Evolutionary conservation across 2,329 filamentous ascomycete species (phyloP).

Genomic region (Pseudocercospora eumusae): DNA sequence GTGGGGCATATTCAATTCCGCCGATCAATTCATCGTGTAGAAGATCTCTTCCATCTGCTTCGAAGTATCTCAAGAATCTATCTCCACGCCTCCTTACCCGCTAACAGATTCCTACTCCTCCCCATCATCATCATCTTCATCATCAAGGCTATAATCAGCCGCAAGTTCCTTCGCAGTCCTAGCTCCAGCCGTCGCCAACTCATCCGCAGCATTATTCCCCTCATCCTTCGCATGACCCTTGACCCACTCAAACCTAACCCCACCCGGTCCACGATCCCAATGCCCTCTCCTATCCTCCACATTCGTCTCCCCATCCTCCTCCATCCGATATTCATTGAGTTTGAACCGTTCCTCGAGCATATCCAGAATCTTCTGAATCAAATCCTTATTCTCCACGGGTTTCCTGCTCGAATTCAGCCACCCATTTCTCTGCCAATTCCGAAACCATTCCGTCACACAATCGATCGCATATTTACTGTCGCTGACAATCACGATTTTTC

Average conservation of each 20-base stretch:
- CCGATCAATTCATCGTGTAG: neutral
- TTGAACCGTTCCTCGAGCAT: constrained; percentile 63
- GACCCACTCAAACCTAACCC: constrained; percentile 73
- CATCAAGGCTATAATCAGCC: constrained; percentile 17
- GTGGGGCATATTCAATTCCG: no score
- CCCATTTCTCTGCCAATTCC: constrained; percentile 70
- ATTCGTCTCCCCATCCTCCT: constrained; percentile 12
- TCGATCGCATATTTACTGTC: constrained; percentile 91
- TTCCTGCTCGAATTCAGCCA: constrained; percentile 75
- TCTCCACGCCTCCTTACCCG: neutral
- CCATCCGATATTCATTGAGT: constrained; percentile 36
- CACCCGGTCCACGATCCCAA: constrained; percentile 40
- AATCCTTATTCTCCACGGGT: constrained; percentile 80
- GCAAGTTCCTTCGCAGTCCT: constrained; percentile 41
- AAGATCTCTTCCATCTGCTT: neutral
- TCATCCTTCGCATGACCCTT: constrained; percentile 75
- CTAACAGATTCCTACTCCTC: neutral
- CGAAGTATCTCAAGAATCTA: neutral
- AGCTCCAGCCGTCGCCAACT: constrained; percentile 70
- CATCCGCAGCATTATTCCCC: constrained; percentile 81
- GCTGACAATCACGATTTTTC: constrained; percentile 75
- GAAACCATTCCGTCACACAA: constrained; percentile 82
- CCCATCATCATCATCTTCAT: constrained; percentile 3
- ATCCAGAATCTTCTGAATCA: constrained; percentile 71
- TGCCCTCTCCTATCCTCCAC: constrained; percentile 28